Percentiles rank a stretch among this genome's conserved stretches.
Evolutionary conservation across 768 basidiomycete species (phyloP).

Genomic region (Infundibulicybe gibba): DNA sequence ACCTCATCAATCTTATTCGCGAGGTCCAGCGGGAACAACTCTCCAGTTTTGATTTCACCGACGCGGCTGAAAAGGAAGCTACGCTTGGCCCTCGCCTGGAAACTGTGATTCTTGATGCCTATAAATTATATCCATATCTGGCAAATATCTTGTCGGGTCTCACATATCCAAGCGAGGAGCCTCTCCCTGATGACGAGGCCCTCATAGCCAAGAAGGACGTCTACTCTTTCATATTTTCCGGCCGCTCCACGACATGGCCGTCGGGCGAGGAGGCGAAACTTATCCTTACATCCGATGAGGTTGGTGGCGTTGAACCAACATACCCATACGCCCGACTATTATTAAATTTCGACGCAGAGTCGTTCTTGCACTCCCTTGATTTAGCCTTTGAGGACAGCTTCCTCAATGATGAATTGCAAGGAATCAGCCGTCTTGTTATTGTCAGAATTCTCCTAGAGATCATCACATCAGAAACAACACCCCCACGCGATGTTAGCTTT

Average conservation of each 20-base stretch:
- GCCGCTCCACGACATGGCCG: slow-evolving; percentile 79
- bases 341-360: slow-evolving; percentile 88
- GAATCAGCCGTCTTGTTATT: slow-evolving; percentile 74
- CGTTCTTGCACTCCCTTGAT: slow-evolving; percentile 90
- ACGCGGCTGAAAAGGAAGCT: slow-evolving; percentile 21
- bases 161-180: slow-evolving; percentile 82
- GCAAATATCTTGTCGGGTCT: slow-evolving; percentile 77
- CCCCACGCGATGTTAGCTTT: slow-evolving; percentile 69
- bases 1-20: slow-evolving; percentile 75
- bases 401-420: slow-evolving; percentile 71
- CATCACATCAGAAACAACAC: slow-evolving; percentile 48
- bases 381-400: slow-evolving; percentile 93
- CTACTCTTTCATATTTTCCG: slow-evolving; percentile 83
- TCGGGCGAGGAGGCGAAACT: slow-evolving; percentile 65
- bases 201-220: slow-evolving; percentile 66
- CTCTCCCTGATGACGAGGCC: slow-evolving; percentile 62
- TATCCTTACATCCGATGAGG: slow-evolving; percentile 71
- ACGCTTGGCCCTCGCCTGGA: slow-evolving; percentile 42
- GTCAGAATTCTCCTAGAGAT: slow-evolving; percentile 85
- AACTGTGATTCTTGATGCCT: slow-evolving; percentile 65
- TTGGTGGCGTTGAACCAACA: slow-evolving; percentile 73
- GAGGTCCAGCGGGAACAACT: slow-evolving; percentile 56
- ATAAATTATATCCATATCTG: slow-evolving; percentile 91
- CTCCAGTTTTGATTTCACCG: slow-evolving; percentile 24
- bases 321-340: slow-evolving; percentile 88